A percentile compares a stretch with the other conserved stretches of the same genome.
Evolutionary conservation across 2,329 filamentous ascomycete species (phyloP).

Genomic region (Colletotrichum costaricense): DNA sequence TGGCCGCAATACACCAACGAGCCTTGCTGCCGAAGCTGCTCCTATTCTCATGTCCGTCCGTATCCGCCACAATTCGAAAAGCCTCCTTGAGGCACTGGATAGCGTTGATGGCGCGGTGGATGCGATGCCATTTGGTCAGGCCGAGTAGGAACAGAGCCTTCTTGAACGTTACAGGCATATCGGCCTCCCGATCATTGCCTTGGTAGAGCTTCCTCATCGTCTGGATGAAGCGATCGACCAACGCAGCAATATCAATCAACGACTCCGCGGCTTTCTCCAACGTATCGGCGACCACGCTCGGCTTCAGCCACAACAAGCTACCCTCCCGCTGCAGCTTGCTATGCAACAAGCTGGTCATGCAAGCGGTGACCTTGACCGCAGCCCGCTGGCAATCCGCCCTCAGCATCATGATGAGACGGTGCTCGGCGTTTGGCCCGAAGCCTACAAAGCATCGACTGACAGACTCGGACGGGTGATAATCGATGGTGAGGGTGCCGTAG

Average conservation of each 20-base stretch:
- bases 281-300: neutral
- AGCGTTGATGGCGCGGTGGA: slow-evolving; percentile 24
- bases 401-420: slow-evolving; percentile 5
- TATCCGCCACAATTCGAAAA: neutral
- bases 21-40: neutral
- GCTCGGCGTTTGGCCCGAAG: neutral
- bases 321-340: neutral
- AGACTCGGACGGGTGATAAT: neutral
- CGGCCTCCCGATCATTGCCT: neutral
- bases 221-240: slow-evolving; percentile 13
- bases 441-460: neutral
- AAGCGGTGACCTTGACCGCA: neutral
- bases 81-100: slow-evolving; percentile 8
- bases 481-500: neutral
- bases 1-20: neutral
- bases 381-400: neutral
- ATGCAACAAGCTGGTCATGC: slow-evolving; percentile 13
- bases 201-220: neutral
- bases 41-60: neutral
- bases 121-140: slow-evolving; percentile 14
- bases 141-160: slow-evolving; percentile 1
- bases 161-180: neutral
- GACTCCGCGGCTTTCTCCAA: neutral
- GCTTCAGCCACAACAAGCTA: neutral
- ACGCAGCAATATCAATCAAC: neutral